These are phyloP conservation scores for Fusarium anguioides DNA, from an alignment of 2,329 filamentous ascomycete genomes.

Conservation along the genomic window DNA sequence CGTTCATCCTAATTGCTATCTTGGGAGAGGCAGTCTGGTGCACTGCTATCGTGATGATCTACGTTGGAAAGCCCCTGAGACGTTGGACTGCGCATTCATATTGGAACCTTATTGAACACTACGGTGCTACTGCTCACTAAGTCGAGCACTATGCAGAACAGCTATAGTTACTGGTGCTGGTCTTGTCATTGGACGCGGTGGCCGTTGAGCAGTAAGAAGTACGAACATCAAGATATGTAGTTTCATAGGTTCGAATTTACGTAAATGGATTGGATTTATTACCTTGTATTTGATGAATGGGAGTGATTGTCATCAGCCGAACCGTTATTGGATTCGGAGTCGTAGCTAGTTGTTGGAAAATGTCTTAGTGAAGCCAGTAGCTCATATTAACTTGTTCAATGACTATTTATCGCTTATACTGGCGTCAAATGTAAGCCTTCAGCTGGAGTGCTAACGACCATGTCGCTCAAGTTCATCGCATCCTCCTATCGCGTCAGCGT, in stretches of 20 bases:
- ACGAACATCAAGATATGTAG: not conserved
- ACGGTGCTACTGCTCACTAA: not conserved
- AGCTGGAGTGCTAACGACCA: not conserved
- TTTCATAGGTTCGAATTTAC: not conserved
- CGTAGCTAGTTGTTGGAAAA: too few species aligned
- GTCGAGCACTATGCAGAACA: not conserved
- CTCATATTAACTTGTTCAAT: too few species aligned
- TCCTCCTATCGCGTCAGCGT: not conserved
- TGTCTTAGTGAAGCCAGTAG: too few species aligned
- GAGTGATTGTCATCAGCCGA: too few species aligned
- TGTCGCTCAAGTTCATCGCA: not conserved
- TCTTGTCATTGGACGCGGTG: too few species aligned
- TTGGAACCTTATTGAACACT: conserved; percentile 2
- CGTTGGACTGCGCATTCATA: not conserved
- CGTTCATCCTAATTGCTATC: not conserved
- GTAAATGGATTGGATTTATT: not conserved
- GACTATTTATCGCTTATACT: too few species aligned
- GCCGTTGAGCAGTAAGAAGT: not conserved
- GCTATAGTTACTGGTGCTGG: not conserved
- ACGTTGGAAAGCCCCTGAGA: not conserved
- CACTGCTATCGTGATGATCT: conserved; percentile 1
- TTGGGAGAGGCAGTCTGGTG: conserved; percentile 5
- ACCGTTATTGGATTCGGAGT: too few species aligned
- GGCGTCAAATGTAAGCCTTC: not conserved
- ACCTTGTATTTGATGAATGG: too few species aligned